Percentiles rank a stretch among this genome's conserved stretches.
Evolutionary conservation across 2,329 filamentous ascomycete genomes (phyloP).

Genomic region (Penicillium sp.): DNA sequence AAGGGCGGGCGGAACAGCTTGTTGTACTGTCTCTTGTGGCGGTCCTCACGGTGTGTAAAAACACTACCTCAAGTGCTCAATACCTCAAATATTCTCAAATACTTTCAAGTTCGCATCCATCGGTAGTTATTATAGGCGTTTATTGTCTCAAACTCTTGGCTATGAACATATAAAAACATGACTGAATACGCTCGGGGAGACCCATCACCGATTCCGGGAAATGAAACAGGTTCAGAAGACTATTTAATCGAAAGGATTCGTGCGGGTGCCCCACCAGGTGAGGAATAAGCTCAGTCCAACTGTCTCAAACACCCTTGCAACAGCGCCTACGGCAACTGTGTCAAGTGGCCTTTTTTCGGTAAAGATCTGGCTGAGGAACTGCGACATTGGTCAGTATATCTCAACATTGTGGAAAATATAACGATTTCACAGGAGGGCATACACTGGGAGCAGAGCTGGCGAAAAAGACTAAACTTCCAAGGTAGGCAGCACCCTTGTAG

Average conservation of each 20-base stretch:
- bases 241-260: constrained; percentile 83
- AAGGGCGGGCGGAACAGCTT: too few species aligned
- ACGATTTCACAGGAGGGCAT: constrained; percentile 46
- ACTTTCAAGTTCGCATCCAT: background rate
- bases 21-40: too few species aligned
- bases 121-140: background rate
- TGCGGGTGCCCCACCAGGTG: constrained; percentile 96
- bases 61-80: background rate
- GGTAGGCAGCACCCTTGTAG: constrained; percentile 97
- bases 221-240: background rate
- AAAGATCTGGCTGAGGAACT: constrained; percentile 87
- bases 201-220: background rate
- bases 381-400: constrained; percentile 18
- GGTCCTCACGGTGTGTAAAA: background rate
- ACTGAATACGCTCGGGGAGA: background rate
- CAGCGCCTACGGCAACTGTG: constrained; percentile 81
- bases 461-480: constrained; percentile 88
- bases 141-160: constrained; percentile 1
- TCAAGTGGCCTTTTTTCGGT: constrained; percentile 92
- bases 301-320: constrained; percentile 89
- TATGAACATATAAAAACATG: background rate
- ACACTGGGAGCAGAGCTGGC: constrained; percentile 87
- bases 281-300: constrained; percentile 89
- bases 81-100: too few species aligned
- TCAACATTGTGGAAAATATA: background rate